phyloP scores from a whole-genome alignment of 2,329 filamentous ascomycete species.

The Xylaria polymorpha region DNA sequence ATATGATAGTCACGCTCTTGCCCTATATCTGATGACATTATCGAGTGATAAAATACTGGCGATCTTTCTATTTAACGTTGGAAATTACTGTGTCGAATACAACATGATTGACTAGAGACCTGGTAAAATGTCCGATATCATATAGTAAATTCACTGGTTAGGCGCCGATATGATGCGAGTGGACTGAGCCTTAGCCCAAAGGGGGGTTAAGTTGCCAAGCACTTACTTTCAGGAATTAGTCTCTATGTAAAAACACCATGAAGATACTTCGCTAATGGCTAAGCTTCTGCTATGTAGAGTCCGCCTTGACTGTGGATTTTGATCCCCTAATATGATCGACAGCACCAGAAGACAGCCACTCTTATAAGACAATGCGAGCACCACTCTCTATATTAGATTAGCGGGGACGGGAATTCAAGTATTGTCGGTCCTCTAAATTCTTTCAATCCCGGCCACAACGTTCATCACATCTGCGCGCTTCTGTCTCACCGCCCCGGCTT shows the following conservation, averaged over 20 bases:
- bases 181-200: neutral
- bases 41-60: neutral
- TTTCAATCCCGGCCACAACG: neutral
- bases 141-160: neutral
- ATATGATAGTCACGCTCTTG: conserved; percentile 9
- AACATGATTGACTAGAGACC: neutral
- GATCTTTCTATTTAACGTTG: neutral
- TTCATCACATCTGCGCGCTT: neutral
- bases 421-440: neutral
- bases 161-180: neutral
- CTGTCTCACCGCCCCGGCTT: neutral
- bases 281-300: neutral
- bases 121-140: no score
- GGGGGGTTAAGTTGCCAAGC: neutral
- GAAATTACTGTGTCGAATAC: neutral
- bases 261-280: neutral
- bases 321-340: neutral
- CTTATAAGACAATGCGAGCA: neutral
- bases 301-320: neutral
- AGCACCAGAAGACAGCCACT: neutral
- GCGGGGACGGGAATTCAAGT: neutral
- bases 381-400: neutral
- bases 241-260: neutral
- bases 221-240: neutral
- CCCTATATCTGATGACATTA: neutral